Conservation (phyloP, 2,329 filamentous ascomycete species). For the Penicillium sp. region DNA sequence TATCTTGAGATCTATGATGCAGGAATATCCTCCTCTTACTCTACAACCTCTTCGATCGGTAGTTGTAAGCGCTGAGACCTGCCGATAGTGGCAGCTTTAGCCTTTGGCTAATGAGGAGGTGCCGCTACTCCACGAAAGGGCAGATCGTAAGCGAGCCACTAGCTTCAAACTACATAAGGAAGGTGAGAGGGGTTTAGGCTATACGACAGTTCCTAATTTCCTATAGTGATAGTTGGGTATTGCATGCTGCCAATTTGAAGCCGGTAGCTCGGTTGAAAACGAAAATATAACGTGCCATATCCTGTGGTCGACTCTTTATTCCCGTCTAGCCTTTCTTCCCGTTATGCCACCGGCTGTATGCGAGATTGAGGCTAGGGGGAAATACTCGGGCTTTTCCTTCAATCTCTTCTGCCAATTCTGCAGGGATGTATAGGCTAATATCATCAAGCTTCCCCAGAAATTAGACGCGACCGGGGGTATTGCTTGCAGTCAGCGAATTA, state of each 20-base stretch:
- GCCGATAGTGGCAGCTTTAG: not conserved
- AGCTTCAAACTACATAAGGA: not conserved
- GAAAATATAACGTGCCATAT: not conserved
- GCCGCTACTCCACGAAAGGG: not conserved
- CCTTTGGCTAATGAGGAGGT: not conserved
- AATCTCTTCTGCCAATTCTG: not conserved
- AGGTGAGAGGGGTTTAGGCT: not conserved
- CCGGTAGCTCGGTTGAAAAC: not conserved
- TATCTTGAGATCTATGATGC: not conserved
- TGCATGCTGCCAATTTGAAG: not conserved
- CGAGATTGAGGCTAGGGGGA: not conserved
- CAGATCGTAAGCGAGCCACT: not conserved
- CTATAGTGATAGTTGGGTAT: no score
- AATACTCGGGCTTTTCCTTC: not conserved
- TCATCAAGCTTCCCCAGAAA: not conserved
- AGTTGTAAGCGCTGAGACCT: not conserved
- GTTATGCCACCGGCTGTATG: not conserved
- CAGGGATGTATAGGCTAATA: not conserved
- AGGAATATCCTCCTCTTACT: not conserved
- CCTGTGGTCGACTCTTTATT: not conserved
- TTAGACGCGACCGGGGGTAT: not conserved
- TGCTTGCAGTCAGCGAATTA: not conserved
- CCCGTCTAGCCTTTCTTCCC: not conserved
- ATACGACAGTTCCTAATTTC: not conserved
- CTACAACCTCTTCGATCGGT: not conserved